Evolutionary conservation across 2,329 filamentous ascomycete genomes (phyloP).

Genomic region (Albophoma yamanashiensis): DNA sequence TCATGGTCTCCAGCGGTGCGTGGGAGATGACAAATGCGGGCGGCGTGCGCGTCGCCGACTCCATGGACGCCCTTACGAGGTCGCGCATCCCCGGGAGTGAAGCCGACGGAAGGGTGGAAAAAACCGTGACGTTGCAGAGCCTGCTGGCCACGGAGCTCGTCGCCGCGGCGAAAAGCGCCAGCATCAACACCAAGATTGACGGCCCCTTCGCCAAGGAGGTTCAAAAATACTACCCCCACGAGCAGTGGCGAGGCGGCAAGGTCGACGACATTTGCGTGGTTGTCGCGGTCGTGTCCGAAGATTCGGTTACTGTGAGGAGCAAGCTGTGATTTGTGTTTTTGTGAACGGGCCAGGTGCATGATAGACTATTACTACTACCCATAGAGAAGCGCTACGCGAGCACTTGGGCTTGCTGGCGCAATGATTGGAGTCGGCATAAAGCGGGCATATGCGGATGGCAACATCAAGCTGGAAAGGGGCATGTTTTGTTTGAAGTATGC

Average conservation of each 20-base stretch:
- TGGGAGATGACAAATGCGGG: constrained; percentile 55
- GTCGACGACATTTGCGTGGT: constrained; percentile 91
- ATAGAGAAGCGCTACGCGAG: neutral
- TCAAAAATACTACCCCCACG: constrained; percentile 73
- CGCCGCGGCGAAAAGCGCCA: constrained; percentile 73
- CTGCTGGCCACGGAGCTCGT: constrained; percentile 71
- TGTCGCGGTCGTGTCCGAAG: constrained; percentile 65
- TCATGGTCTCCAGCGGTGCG: constrained; percentile 64
- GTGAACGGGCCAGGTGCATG: neutral
- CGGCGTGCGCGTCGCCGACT: constrained; percentile 53
- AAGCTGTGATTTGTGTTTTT: constrained; percentile 17
- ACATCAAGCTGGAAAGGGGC: neutral
- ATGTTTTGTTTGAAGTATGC: neutral
- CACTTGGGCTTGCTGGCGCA: neutral
- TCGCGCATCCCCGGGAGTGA: constrained; percentile 13
- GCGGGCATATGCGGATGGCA: neutral
- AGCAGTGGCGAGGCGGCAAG: constrained; percentile 86
- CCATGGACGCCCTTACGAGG: constrained; percentile 37
- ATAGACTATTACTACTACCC: neutral
- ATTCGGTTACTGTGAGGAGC: constrained; percentile 21
- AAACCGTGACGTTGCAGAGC: constrained; percentile 55
- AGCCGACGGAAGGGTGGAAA: constrained; percentile 11
- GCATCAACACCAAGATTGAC: constrained; percentile 69
- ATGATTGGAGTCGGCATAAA: neutral
- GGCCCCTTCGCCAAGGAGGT: constrained; percentile 94